These are phyloP conservation scores for Exophiala sp. DNA, from an alignment of 2,329 filamentous ascomycete genomes.

Conservation along the genomic window DNA sequence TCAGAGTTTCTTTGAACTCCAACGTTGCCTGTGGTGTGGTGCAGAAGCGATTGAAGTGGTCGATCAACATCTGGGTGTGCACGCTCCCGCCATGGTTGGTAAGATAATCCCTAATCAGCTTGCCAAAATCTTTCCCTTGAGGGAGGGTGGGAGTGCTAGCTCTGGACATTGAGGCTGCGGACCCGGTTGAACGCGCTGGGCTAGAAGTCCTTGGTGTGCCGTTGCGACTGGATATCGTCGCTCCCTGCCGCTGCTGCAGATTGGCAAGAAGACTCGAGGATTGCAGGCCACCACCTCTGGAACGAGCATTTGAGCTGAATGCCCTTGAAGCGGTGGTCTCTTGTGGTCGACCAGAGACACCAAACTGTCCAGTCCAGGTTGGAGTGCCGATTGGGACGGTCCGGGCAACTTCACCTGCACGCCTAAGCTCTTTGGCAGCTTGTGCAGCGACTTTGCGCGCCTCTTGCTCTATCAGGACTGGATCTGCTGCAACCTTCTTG, in stretches of 20 bases:
- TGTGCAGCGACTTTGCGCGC: conserved; percentile 74
- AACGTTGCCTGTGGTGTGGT: conserved; percentile 63
- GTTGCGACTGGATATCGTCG: conserved; percentile 10
- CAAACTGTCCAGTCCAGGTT: conserved; percentile 88
- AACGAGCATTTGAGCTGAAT: conserved; percentile 32
- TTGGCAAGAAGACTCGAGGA: conserved; percentile 53
- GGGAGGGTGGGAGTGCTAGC: conserved; percentile 33
- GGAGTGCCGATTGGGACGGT: conserved; percentile 76
- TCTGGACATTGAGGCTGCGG: conserved; percentile 20
- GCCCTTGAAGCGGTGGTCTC: conserved; percentile 47
- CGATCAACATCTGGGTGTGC: conserved; percentile 78
- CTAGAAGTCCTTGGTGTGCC: conserved; percentile 23
- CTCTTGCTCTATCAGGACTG: conserved; percentile 73
- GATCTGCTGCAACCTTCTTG: conserved; percentile 68
- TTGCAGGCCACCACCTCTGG: conserved; percentile 29
- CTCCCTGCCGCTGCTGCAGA: conserved; percentile 56
- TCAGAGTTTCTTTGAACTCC: conserved; percentile 79
- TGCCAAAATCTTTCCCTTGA: conserved; percentile 61
- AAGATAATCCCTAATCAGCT: conserved; percentile 75
- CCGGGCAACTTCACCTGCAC: conserved; percentile 68
- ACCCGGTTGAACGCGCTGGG: conserved; percentile 25
- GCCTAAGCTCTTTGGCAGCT: conserved; percentile 72
- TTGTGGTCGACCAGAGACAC: conserved; percentile 69
- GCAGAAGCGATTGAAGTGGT: conserved; percentile 84
- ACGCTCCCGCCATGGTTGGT: conserved; percentile 71